Conservation (phyloP, 495 filamentous ascomycete genomes). For the Ascodesmis nigricans region DNA sequence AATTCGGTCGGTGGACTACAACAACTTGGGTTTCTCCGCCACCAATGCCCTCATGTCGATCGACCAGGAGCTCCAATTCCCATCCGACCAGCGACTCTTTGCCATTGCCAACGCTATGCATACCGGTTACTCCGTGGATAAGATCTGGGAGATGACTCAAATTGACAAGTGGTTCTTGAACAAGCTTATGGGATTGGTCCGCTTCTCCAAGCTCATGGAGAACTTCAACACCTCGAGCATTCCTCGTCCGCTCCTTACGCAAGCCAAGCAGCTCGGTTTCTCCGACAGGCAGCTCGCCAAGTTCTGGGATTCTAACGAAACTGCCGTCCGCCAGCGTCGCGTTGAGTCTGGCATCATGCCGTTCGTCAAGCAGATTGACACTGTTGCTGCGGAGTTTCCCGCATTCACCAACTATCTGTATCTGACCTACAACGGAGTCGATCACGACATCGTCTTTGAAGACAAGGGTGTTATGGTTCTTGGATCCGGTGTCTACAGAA, state of each 20-base stretch:
- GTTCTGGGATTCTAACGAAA: conserved; percentile 81
- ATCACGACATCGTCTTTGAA: conserved; percentile 64
- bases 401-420: conserved; percentile 93
- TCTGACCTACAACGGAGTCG: conserved; percentile 78
- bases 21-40: conserved; percentile 88
- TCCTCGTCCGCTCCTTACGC: conserved; percentile 39
- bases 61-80: conserved; percentile 84
- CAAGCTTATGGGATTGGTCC: conserved; percentile 69
- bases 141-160: conserved; percentile 92
- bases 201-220: conserved; percentile 63
- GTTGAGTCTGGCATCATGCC: conserved; percentile 69
- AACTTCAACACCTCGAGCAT: conserved; percentile 48
- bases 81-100: conserved; percentile 91
- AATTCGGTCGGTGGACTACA: conserved; percentile 80
- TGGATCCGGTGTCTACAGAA: conserved; percentile 91
- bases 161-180: conserved; percentile 97
- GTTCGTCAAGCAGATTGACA: conserved; percentile 94
- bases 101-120: conserved; percentile 97
- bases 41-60: conserved; percentile 87
- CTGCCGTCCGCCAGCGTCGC: conserved; percentile 60
- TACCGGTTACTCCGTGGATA: conserved; percentile 74
- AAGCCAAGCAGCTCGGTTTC: conserved; percentile 85
- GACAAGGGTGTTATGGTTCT: conserved; percentile 90
- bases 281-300: conserved; percentile 81
- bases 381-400: conserved; percentile 92